phyloP scores from a whole-genome alignment of 2,329 filamentous ascomycete species.

The Fusarium begoniae region DNA sequence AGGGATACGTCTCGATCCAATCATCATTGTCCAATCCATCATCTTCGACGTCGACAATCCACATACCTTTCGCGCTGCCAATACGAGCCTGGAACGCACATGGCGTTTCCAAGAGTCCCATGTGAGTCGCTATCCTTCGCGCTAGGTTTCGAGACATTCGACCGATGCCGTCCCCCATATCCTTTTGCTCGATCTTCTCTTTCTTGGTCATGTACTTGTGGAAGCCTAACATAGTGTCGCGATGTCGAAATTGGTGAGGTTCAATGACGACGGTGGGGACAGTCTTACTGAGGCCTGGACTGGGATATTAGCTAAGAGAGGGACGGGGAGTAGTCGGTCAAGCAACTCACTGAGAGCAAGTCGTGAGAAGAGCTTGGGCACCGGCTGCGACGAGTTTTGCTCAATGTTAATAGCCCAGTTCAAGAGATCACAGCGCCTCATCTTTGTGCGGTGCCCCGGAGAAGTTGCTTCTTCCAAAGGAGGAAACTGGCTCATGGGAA shows the following conservation, averaged over 20 bases:
- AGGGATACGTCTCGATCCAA: conserved; percentile 74
- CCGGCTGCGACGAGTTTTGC: conserved; percentile 56
- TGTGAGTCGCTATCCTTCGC: conserved; percentile 56
- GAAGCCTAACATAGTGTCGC: conserved; percentile 5
- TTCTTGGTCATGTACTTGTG: conserved; percentile 71
- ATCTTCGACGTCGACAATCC: conserved; percentile 68
- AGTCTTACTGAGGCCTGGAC: conserved; percentile 62
- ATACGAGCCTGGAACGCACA: conserved; percentile 76
- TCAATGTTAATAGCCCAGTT: conserved; percentile 61
- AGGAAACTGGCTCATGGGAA: conserved; percentile 26
- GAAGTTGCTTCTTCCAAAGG: conserved; percentile 37
- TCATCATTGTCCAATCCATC: conserved; percentile 51
- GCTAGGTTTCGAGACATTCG: conserved; percentile 71
- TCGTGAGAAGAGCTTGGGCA: conserved; percentile 67
- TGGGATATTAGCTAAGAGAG: background rate
- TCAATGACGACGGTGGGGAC: conserved; percentile 57
- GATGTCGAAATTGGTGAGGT: conserved; percentile 54
- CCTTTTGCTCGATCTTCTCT: conserved; percentile 39
- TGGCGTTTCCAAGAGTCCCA: conserved; percentile 65
- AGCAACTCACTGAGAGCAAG: conserved; percentile 59
- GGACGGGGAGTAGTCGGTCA: too few relatives aligned
- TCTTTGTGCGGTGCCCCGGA: conserved; percentile 41
- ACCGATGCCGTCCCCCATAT: conserved; percentile 75
- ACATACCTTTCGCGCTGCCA: conserved; percentile 79
- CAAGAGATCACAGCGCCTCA: conserved; percentile 55